phyloP scores from a whole-genome alignment of 2,329 filamentous ascomycete species.

The Epichloe uncinata region DNA sequence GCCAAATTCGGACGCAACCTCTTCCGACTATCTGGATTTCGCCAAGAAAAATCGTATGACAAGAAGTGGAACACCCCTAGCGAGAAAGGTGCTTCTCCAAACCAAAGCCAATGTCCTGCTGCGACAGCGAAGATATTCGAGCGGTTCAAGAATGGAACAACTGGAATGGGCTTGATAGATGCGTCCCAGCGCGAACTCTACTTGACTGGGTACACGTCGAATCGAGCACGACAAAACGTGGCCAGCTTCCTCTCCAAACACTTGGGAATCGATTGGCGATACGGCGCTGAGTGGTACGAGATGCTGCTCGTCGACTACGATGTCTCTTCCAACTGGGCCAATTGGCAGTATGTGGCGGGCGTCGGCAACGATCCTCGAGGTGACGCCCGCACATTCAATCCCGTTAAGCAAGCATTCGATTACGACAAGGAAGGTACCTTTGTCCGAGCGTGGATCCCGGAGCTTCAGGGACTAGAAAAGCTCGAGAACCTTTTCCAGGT shows the following conservation, averaged over 20 bases:
- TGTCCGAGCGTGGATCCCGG: conserved; percentile 59
- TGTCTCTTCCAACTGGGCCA: conserved; percentile 63
- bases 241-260: conserved; percentile 63
- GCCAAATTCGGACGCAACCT: conserved; percentile 54
- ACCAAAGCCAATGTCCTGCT: conserved; percentile 28
- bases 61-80: conserved; percentile 37
- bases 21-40: conserved; percentile 53
- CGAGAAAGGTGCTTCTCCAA: conserved; percentile 13
- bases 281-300: conserved; percentile 76
- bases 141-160: conserved; percentile 52
- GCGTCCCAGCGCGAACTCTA: conserved; percentile 62
- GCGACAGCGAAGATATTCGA: conserved; percentile 36
- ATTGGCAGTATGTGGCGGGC: conserved; percentile 72
- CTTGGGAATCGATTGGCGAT: conserved; percentile 63
- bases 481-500: conserved; percentile 54
- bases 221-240: conserved; percentile 63
- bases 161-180: conserved; percentile 66
- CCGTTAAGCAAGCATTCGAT: conserved; percentile 66
- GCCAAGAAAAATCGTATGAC: conserved; percentile 26
- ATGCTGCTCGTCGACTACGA: conserved; percentile 64
- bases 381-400: conserved; percentile 64
- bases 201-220: conserved; percentile 66
- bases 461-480: conserved; percentile 42
- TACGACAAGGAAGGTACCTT: conserved; percentile 61
- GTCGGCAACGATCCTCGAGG: conserved; percentile 68